Percentiles rank a stretch among this genome's conserved stretches.
These are phyloP conservation scores for Sarocladiaceae sp. DNA, from an alignment of 2,329 filamentous ascomycete genomes.

Conservation along the genomic window DNA sequence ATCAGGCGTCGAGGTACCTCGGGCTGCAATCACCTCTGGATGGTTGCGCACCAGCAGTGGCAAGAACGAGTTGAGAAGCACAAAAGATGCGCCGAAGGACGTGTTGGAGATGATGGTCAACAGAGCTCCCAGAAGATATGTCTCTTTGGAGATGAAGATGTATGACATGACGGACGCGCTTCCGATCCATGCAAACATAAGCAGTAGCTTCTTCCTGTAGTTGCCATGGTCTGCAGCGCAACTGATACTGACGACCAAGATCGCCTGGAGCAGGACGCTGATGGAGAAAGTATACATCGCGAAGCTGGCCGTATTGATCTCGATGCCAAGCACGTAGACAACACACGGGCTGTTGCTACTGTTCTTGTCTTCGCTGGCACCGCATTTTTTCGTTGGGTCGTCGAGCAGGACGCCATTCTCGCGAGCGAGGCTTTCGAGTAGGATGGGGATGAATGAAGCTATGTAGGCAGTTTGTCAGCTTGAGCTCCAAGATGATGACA, in stretches of 20 bases:
- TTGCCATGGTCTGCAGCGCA: slow-evolving; percentile 92
- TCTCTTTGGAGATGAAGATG: slow-evolving; percentile 67
- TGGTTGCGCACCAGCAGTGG: slow-evolving; percentile 88
- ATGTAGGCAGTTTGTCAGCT: neutral
- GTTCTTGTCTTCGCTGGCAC: slow-evolving; percentile 53
- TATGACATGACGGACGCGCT: slow-evolving; percentile 85
- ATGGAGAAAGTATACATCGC: slow-evolving; percentile 98
- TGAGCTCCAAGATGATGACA: slow-evolving; percentile 8
- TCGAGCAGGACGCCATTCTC: slow-evolving; percentile 85
- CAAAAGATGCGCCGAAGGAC: slow-evolving; percentile 91
- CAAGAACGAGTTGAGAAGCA: slow-evolving; percentile 91
- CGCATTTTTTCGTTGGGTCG: slow-evolving; percentile 73
- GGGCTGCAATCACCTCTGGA: slow-evolving; percentile 42
- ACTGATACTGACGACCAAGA: slow-evolving; percentile 93
- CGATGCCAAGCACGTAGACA: slow-evolving; percentile 72
- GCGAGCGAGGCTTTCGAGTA: slow-evolving; percentile 86
- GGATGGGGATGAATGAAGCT: slow-evolving; percentile 95
- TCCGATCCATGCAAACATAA: slow-evolving; percentile 80
- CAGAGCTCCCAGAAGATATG: slow-evolving; percentile 77
- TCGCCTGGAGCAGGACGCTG: slow-evolving; percentile 81
- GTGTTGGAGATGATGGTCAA: slow-evolving; percentile 90
- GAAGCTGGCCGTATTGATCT: slow-evolving; percentile 95
- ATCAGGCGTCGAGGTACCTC: slow-evolving; percentile 23
- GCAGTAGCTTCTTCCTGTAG: slow-evolving; percentile 82
- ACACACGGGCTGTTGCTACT: slow-evolving; percentile 68